phyloP scores from a whole-genome alignment of 2,329 filamentous ascomycete species.

The Pezicula rhizophila region DNA sequence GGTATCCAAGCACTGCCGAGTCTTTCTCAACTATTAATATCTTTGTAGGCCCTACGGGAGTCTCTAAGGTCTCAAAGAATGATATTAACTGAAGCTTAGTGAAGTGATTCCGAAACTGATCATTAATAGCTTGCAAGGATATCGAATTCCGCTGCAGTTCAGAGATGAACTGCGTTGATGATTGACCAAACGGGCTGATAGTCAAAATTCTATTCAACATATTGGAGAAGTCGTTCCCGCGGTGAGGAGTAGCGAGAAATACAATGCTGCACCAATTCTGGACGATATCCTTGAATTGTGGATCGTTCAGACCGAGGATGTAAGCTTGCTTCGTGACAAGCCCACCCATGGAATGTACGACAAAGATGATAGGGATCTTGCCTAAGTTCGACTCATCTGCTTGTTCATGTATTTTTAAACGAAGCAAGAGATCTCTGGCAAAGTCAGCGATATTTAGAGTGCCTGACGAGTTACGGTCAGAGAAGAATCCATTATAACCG shows the following conservation, averaged over 20 bases:
- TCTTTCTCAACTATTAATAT: slow-evolving; percentile 22
- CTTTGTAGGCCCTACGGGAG: slow-evolving; percentile 6
- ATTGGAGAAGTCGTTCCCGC: slow-evolving; percentile 21
- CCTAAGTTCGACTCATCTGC: slow-evolving; percentile 7
- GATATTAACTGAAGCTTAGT: slow-evolving; percentile 27
- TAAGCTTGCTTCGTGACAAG: slow-evolving; percentile 26
- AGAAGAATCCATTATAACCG: slow-evolving; percentile 25
- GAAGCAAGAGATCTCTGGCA: slow-evolving; percentile 26
- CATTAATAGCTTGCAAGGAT: slow-evolving; percentile 26
- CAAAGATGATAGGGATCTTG: slow-evolving; percentile 15
- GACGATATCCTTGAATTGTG: slow-evolving; percentile 10
- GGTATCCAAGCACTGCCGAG: slow-evolving; percentile 25
- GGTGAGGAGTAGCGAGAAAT: slow-evolving; percentile 30
- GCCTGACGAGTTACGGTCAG: slow-evolving; percentile 17
- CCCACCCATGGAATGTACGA: slow-evolving; percentile 30
- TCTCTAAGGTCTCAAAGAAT: slow-evolving; percentile 30
- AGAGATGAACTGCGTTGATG: slow-evolving; percentile 17
- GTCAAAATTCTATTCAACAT: background rate
- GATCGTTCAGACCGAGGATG: slow-evolving; percentile 18
- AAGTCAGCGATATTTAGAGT: slow-evolving; percentile 27
- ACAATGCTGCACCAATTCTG: slow-evolving; percentile 16
- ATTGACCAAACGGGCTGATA: background rate
- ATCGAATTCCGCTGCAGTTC: slow-evolving; percentile 19
- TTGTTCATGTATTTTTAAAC: slow-evolving; percentile 15
- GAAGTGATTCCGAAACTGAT: slow-evolving; percentile 26